Percentiles rank a stretch among this genome's conserved stretches.
Conservation (phyloP, 2,329 filamentous ascomycete genomes). For the Xylariaceae sp. region DNA sequence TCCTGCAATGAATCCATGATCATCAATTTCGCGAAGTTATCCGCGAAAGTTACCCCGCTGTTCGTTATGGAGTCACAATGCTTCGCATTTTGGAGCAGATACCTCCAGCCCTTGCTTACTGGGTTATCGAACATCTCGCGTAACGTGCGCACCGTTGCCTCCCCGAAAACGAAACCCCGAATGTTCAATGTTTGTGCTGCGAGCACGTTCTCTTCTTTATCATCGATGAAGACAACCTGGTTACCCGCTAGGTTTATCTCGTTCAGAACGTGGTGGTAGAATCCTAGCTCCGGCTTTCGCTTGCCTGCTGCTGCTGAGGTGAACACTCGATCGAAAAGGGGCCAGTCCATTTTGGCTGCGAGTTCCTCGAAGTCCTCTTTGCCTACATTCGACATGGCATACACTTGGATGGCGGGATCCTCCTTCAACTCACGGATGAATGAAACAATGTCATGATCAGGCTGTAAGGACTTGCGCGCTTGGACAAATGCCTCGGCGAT, state of each 20-base stretch:
- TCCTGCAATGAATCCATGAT: conserved; percentile 8
- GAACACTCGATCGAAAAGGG: conserved; percentile 39
- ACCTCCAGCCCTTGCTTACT: conserved; percentile 12
- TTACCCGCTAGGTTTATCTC: conserved; percentile 12
- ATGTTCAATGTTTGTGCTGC: conserved; percentile 32
- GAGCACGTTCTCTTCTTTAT: conserved; percentile 15
- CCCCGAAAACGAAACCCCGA: conserved; percentile 17
- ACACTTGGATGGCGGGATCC: conserved; percentile 24
- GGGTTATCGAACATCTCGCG: conserved; percentile 5
- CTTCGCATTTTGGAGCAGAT: conserved; percentile 11
- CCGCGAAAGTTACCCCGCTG: conserved; percentile 5
- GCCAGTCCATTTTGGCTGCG: conserved; percentile 34
- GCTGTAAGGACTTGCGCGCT: conserved; percentile 32
- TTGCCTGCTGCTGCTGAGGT: conserved; percentile 38
- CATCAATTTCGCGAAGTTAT: conserved; percentile 15
- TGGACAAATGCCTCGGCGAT: conserved; percentile 35
- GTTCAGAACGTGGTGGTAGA: conserved; percentile 38
- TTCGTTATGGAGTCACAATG: conserved; percentile 3
- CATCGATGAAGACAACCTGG: conserved; percentile 15
- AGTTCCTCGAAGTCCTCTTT: conserved; percentile 33
- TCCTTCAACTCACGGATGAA: conserved; percentile 27
- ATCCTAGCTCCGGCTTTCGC: conserved; percentile 40
- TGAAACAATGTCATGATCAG: conserved; percentile 27
- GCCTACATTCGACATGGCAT: conserved; percentile 39
- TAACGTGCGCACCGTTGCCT: conserved; percentile 5